A percentile compares a stretch with the other conserved stretches of the same genome.
Evolutionary conservation across 108 stramenopile genomes (phyloP).

Genomic region (Cyclotella kingstonii): DNA sequence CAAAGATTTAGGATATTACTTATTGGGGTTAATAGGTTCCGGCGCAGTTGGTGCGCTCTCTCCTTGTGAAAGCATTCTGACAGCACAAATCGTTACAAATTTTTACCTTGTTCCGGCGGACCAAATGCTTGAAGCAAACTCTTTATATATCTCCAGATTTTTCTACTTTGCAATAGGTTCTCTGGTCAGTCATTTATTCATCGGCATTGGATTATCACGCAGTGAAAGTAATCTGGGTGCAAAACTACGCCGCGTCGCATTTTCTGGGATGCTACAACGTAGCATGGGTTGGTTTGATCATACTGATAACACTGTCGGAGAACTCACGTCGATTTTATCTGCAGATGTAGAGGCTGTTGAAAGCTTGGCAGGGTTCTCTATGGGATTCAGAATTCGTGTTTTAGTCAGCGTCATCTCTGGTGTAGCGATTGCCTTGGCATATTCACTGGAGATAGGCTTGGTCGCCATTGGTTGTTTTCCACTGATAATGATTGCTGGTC

Average conservation of each 20-base stretch:
- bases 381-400: constrained; percentile 34
- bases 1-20: constrained; percentile 13
- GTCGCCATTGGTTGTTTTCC: constrained; percentile 39
- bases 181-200: constrained; percentile 34
- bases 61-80: constrained; percentile 42
- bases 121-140: constrained; percentile 24
- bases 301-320: constrained; percentile 30
- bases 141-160: constrained; percentile 13
- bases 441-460: constrained; percentile 32
- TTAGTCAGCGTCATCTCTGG: constrained; percentile 33
- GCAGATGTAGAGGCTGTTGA: constrained; percentile 38
- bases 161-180: constrained; percentile 25
- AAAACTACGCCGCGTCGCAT: constrained; percentile 21
- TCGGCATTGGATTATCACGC: constrained; percentile 31
- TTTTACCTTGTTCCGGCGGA: constrained; percentile 26
- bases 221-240: constrained; percentile 35
- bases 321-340: constrained; percentile 28
- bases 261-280: constrained; percentile 27
- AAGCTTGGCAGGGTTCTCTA: constrained; percentile 21
- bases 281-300: constrained; percentile 46
- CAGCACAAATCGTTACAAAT: constrained; percentile 38
- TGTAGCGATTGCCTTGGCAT: constrained; percentile 27
- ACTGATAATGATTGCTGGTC: constrained; percentile 31
- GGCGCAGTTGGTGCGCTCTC: constrained; percentile 30
- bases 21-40: constrained; percentile 23